Evolutionary conservation across 2,329 filamentous ascomycete species (phyloP).

Genomic region (Clonostachys rosea): DNA sequence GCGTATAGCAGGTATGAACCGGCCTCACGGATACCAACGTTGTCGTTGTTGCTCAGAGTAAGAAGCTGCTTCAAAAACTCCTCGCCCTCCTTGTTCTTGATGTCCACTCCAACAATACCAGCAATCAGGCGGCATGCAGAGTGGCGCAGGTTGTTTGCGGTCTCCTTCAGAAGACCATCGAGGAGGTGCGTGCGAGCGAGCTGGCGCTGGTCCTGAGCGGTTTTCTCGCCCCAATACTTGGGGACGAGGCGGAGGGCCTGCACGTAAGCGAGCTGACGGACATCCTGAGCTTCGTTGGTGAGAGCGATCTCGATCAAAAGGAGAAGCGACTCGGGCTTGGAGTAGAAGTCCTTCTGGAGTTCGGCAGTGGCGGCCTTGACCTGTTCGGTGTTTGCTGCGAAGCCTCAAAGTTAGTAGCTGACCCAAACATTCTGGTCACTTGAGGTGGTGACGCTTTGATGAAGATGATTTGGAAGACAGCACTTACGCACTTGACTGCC

Average conservation of each 20-base stretch:
- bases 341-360: constrained; percentile 92
- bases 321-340: constrained; percentile 75
- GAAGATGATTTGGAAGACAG: constrained; percentile 3
- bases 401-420: constrained; percentile 22
- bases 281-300: constrained; percentile 64
- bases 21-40: constrained; percentile 79
- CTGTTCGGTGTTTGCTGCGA: constrained; percentile 76
- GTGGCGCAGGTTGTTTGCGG: constrained; percentile 72
- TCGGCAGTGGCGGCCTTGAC: constrained; percentile 87
- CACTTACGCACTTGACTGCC: constrained; percentile 80
- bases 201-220: constrained; percentile 71
- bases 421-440: not conserved
- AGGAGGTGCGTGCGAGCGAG: constrained; percentile 79
- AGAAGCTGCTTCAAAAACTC: constrained; percentile 77
- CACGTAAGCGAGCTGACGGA: constrained; percentile 88
- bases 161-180: constrained; percentile 77
- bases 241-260: constrained; percentile 78
- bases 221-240: constrained; percentile 74
- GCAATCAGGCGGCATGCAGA: constrained; percentile 85
- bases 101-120: constrained; percentile 78
- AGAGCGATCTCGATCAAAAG: constrained; percentile 85
- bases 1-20: constrained; percentile 92
- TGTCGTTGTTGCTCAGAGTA: constrained; percentile 70
- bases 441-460: constrained; percentile 2
- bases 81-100: constrained; percentile 69